Evolutionary conservation across 805 yeast genomes (phyloP).

Genomic region (Metschnikowia henanensis): DNA sequence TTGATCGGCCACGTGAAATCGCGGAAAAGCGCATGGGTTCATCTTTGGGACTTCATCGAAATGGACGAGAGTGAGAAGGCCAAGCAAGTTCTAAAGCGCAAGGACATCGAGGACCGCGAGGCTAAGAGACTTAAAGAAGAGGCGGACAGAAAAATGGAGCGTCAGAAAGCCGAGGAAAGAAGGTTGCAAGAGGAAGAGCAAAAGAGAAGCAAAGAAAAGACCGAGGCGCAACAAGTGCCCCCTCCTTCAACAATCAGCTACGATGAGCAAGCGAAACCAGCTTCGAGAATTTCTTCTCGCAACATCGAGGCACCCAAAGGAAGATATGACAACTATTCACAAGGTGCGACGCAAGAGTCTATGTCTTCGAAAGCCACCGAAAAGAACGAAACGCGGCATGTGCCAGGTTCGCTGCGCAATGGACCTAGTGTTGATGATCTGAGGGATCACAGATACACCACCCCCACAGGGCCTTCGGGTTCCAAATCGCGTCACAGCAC

Average conservation of each 20-base stretch:
- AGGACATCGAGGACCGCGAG: conserved; percentile 20
- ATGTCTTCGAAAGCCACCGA: conserved; percentile 1
- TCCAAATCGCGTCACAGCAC: background rate
- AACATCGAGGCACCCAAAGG: conserved; percentile 20
- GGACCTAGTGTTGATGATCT: background rate
- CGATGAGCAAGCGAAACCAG: conserved; percentile 18
- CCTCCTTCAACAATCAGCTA: conserved; percentile 17
- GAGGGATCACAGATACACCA: background rate
- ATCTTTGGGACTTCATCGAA: conserved; percentile 56
- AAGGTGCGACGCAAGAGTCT: background rate
- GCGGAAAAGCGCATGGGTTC: conserved; percentile 49
- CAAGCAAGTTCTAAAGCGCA: conserved; percentile 23
- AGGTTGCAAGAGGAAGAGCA: conserved; percentile 14
- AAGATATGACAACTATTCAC: conserved; percentile 34
- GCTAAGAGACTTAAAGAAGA: conserved; percentile 15
- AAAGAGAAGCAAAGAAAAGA: background rate
- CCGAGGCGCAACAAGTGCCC: conserved; percentile 7
- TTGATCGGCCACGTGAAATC: conserved; percentile 65
- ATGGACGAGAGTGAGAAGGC: conserved; percentile 45
- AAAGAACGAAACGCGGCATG: conserved; percentile 5
- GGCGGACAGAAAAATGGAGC: conserved; percentile 13
- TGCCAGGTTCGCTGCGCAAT: too few species aligned
- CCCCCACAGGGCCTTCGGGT: conserved; percentile 4
- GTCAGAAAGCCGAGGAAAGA: conserved; percentile 16
- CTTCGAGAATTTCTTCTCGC: conserved; percentile 16